These are phyloP conservation scores for Beauveria sp. DNA, from an alignment of 2,329 filamentous ascomycete species.

Conservation along the genomic window DNA sequence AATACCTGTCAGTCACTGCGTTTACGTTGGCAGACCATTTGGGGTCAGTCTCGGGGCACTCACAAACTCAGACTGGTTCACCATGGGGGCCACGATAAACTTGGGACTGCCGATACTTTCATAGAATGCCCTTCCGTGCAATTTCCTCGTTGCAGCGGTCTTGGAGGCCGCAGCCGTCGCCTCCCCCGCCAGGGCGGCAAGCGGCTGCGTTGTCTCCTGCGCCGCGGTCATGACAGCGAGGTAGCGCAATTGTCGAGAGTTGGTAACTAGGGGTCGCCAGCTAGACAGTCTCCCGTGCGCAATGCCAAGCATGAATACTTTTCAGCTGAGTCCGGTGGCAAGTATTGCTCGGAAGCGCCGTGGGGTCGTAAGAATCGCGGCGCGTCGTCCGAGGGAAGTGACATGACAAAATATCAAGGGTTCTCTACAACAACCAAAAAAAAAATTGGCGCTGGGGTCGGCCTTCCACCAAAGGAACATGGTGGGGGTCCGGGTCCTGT, in stretches of 20 bases:
- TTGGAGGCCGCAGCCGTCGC: slow-evolving; percentile 13
- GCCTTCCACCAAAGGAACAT: too few species aligned
- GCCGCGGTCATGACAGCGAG: slow-evolving; percentile 25
- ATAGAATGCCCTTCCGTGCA: slow-evolving; percentile 85
- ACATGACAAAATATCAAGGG: not conserved
- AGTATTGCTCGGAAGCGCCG: not conserved
- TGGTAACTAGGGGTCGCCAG: not conserved
- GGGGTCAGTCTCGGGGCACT: slow-evolving; percentile 24
- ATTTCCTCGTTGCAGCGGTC: slow-evolving; percentile 40
- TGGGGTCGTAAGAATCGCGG: not conserved
- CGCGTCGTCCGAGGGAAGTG: not conserved
- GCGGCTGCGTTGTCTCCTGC: not conserved
- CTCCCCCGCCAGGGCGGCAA: not conserved
- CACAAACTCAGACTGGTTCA: slow-evolving; percentile 97
- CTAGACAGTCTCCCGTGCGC: not conserved
- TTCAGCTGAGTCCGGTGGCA: not conserved
- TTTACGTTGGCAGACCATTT: not conserved
- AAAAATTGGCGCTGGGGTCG: not conserved
- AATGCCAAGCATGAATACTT: not conserved
- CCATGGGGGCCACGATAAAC: slow-evolving; percentile 90
- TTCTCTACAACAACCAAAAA: not conserved
- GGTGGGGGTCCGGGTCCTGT: not conserved
- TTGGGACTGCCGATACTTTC: slow-evolving; percentile 90
- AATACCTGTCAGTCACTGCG: not conserved
- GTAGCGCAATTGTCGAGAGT: not conserved